Conservation (phyloP, 371 early-diverging fungal species). For the Mucor lusitanicus region DNA sequence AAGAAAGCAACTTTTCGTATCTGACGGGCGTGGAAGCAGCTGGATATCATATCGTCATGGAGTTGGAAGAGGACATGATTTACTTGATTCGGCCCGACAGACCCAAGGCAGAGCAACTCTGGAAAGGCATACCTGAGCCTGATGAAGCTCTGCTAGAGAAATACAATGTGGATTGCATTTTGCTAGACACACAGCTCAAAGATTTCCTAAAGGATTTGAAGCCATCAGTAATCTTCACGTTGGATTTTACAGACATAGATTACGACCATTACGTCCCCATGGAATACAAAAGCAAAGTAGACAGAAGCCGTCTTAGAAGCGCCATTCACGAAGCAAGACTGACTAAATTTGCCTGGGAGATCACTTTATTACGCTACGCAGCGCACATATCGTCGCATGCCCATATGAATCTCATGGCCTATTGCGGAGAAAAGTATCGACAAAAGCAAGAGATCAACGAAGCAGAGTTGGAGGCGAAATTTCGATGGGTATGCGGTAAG, state of each 20-base stretch:
- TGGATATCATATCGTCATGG: conserved; percentile 53
- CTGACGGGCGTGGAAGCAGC: conserved; percentile 57
- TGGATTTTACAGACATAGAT: conserved; percentile 16
- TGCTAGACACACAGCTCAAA: conserved; percentile 32
- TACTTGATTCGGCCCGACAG: conserved; percentile 53
- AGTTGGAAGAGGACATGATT: conserved; percentile 30
- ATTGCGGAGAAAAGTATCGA: not conserved
- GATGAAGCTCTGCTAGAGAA: conserved; percentile 33
- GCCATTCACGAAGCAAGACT: conserved; percentile 54
- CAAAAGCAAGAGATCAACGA: conserved; percentile 32
- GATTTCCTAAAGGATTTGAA: conserved; percentile 23
- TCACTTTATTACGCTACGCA: conserved; percentile 41
- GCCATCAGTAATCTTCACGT: conserved; percentile 36
- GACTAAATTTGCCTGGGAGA: conserved; percentile 57
- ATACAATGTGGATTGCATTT: conserved; percentile 55
- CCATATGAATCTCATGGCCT: conserved; percentile 40
- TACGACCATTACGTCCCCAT: not conserved
- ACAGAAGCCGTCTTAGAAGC: conserved; percentile 11
- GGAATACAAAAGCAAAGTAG: not conserved
- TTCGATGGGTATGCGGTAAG: conserved; percentile 46
- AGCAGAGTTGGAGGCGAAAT: conserved; percentile 48
- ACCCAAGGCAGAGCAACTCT: conserved; percentile 41
- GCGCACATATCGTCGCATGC: conserved; percentile 50
- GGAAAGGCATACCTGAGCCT: conserved; percentile 55
- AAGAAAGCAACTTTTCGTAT: conserved; percentile 62